phyloP scores from a whole-genome alignment of 2,329 filamentous ascomycete genomes.

The Alternaria triticina region DNA sequence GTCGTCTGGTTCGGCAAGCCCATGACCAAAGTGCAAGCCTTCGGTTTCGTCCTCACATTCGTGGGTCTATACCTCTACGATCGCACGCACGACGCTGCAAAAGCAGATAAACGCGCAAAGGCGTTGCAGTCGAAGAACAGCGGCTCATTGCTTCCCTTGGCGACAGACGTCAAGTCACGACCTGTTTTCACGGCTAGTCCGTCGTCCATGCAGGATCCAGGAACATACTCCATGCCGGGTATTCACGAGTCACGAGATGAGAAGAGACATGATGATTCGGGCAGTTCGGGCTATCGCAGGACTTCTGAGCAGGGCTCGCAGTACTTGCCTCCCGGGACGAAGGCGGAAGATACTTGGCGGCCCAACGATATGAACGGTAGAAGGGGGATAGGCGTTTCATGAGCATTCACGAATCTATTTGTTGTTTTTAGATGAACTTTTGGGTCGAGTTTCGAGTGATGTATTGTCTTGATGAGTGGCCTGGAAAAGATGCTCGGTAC shows the following conservation, averaged over 20 bases:
- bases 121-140: conserved; percentile 67
- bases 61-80: conserved; percentile 95
- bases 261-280: conserved; percentile 64
- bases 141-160: conserved; percentile 71
- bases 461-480: neutral
- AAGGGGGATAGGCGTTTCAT: conserved; percentile 33
- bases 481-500: neutral
- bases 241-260: conserved; percentile 51
- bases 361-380: conserved; percentile 33
- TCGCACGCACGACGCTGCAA: conserved; percentile 84
- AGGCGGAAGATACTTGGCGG: conserved; percentile 83
- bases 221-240: conserved; percentile 34
- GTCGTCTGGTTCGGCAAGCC: conserved; percentile 95
- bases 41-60: conserved; percentile 88
- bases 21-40: conserved; percentile 80
- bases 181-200: conserved; percentile 49
- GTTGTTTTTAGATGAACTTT: neutral
- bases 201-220: conserved; percentile 44
- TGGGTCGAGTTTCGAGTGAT: neutral
- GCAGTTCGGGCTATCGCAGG: conserved; percentile 55
- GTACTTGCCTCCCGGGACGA: conserved; percentile 81
- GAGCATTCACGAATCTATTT: conserved; percentile 6
- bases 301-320: conserved; percentile 49
- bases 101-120: conserved; percentile 79
- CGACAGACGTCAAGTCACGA: conserved; percentile 42